phyloP scores from a whole-genome alignment of 176 grass and related monocot species.

The Oryza nivara region DNA sequence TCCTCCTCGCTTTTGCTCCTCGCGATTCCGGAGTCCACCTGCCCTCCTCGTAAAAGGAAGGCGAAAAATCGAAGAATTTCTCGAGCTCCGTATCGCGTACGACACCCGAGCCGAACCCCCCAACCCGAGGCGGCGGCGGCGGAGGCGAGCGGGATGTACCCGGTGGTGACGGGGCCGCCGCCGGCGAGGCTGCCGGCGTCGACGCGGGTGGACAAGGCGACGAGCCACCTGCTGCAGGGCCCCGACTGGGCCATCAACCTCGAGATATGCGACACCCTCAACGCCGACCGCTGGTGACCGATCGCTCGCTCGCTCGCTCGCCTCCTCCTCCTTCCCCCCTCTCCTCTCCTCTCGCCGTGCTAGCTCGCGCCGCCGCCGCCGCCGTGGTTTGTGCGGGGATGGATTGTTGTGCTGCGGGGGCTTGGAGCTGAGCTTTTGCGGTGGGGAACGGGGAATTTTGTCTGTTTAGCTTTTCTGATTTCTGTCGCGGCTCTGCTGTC shows the following conservation, averaged over 20 bases:
- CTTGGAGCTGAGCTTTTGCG: not conserved
- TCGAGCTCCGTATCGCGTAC: constrained; percentile 38
- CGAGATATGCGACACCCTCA: constrained; percentile 92
- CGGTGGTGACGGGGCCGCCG: constrained; percentile 34
- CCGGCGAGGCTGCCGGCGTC: constrained; percentile 52
- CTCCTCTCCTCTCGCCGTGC: not conserved
- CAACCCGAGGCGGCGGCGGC: not conserved
- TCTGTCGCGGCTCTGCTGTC: not conserved
- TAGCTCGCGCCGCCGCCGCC: not conserved
- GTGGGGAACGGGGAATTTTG: not conserved
- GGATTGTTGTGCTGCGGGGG: not conserved
- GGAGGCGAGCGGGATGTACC: constrained; percentile 33
- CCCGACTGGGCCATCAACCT: constrained; percentile 96
- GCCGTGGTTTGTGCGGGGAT: not conserved
- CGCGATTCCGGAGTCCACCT: constrained; percentile 24
- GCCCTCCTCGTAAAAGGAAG: constrained; percentile 14
- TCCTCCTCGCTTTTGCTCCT: not conserved
- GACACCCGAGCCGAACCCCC: constrained; percentile 18
- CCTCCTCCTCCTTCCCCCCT: not conserved
- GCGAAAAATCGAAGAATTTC: constrained; percentile 45
- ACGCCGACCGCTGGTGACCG: constrained; percentile 77
- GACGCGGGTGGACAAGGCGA: constrained; percentile 89
- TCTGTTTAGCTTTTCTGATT: not conserved
- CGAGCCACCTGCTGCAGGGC: constrained; percentile 80
- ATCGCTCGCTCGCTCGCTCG: not conserved